phyloP scores from a whole-genome alignment of 164 flowering plant species.

The Stephania cephalantha region DNA sequence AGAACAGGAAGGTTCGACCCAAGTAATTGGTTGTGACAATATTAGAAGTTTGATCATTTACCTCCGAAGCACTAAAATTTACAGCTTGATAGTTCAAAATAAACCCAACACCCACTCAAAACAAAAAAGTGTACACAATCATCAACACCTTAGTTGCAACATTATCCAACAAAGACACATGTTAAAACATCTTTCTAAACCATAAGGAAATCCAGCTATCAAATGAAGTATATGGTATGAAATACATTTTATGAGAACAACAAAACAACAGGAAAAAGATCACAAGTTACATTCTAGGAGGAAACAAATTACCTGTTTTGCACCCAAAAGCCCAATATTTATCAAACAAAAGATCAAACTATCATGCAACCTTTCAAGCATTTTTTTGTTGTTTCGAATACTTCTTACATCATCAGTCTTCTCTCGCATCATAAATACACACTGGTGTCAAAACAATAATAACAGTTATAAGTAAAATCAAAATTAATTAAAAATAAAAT shows the following conservation, averaged over 20 bases:
- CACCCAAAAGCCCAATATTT: slow-evolving; percentile 81
- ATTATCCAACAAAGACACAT: too few species aligned
- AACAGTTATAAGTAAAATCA: slow-evolving; percentile 6
- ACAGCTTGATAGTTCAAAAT: too few species aligned
- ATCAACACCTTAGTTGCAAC: too few species aligned
- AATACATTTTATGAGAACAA: too few species aligned
- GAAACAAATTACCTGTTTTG: slow-evolving; percentile 45
- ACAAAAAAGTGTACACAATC: too few species aligned
- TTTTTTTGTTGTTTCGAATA: slow-evolving; percentile 35
- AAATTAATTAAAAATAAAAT: slow-evolving; percentile 1
- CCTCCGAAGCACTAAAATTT: too few species aligned
- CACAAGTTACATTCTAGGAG: not conserved
- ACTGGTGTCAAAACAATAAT: slow-evolving; percentile 37
- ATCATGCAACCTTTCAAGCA: slow-evolving; percentile 50
- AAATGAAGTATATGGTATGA: not conserved
- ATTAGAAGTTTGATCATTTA: too few species aligned
- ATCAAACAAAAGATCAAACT: slow-evolving; percentile 54
- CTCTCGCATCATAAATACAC: slow-evolving; percentile 30
- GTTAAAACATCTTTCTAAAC: too few species aligned
- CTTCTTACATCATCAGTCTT: slow-evolving; percentile 27
- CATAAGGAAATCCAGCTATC: not conserved
- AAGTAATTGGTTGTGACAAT: too few species aligned
- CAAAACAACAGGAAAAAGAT: too few species aligned
- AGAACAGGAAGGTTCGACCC: too few species aligned
- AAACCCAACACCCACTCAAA: too few species aligned